Evolutionary conservation across 306 rosid species (phyloP), one percentile per base, ranked within the genome.

Genomic region (Gynostemma pentaphyllum): DNA sequence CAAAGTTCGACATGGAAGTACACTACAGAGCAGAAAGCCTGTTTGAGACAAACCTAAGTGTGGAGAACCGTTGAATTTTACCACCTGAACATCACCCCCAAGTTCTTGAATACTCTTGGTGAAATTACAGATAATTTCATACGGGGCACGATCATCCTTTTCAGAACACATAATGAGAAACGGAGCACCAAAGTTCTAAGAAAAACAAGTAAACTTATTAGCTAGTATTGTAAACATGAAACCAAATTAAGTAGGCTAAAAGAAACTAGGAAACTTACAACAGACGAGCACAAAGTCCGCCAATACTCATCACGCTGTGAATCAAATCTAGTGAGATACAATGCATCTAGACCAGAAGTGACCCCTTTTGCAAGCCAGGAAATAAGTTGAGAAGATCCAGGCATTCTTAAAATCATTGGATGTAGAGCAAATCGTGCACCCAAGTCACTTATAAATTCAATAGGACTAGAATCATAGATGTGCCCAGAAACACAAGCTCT

Each of bases 401-500:
- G 94, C 68, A 92, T 72, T 81, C 76, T 88, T n/a, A 75, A 70
- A 57, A 88, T 61, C 39, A 86, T 71, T 19, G 90, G 90, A 69
- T 77, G 96, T 30, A 92, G 64, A 68, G 87, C 79, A 70, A 82
- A 82, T 45, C 86, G 95, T 50, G 88, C 78, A 73, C 96, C 96
- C 50, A 88, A 85, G 73, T 92, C 95, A 74, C 85, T 86, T 37
- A 92, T 88, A 82, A 92, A 83, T 80, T 92, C 96, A 47, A 92
- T 73, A 2, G 98, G 98, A 62, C 94, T 77, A 69, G 98, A 92
- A 78, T 92, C 96, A 71, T 82, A 92, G 59, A 92, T 81, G 59
- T 85, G 87, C 46, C 99, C 99, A 7, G 88, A 82, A 60, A 88
- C 65, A 70, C 85, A 84, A 69, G 77, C 86, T 72, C 94, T 79